These are phyloP conservation scores for Exophiala spinifera DNA, from an alignment of 2,329 filamentous ascomycete species.

Conservation along the genomic window DNA sequence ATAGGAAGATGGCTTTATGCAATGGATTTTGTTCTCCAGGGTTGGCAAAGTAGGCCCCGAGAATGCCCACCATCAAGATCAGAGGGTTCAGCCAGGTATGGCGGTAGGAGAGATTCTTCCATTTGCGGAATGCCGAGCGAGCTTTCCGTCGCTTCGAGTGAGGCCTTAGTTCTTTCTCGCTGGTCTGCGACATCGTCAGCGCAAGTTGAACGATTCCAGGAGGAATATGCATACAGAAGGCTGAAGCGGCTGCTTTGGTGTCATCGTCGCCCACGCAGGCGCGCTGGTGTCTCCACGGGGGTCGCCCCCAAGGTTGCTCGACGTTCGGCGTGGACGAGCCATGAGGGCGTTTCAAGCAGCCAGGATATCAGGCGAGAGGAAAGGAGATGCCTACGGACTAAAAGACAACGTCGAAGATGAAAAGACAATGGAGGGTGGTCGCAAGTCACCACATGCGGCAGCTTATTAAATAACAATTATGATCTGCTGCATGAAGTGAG, in stretches of 20 bases:
- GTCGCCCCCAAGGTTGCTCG: slow-evolving; percentile 45
- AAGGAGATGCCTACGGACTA: background rate
- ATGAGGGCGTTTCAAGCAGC: slow-evolving; percentile 3
- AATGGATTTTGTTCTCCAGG: slow-evolving; percentile 72
- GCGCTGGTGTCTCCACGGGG: slow-evolving; percentile 47
- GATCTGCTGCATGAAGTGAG: background rate
- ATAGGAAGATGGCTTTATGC: slow-evolving; percentile 75
- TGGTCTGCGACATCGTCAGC: slow-evolving; percentile 14
- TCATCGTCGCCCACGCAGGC: slow-evolving; percentile 47
- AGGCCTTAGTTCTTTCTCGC: slow-evolving; percentile 31
- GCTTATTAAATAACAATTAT: background rate
- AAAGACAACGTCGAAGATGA: background rate
- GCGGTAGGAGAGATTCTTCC: slow-evolving; percentile 34
- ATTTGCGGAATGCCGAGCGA: slow-evolving; percentile 43
- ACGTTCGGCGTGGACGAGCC: slow-evolving; percentile 39
- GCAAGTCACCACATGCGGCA: background rate
- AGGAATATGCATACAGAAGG: slow-evolving; percentile 14
- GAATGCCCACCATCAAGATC: slow-evolving; percentile 59
- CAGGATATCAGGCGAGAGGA: background rate
- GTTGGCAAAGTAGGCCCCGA: slow-evolving; percentile 65
- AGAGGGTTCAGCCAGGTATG: slow-evolving; percentile 65
- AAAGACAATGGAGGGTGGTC: background rate
- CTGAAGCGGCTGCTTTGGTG: slow-evolving; percentile 34
- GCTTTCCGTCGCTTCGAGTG: slow-evolving; percentile 45
- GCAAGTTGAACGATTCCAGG: background rate